Evolutionary conservation across 2,329 filamentous ascomycete genomes (phyloP), one percentile per base, ranked within the genome.

Genomic region (Phialophora chinensis): DNA sequence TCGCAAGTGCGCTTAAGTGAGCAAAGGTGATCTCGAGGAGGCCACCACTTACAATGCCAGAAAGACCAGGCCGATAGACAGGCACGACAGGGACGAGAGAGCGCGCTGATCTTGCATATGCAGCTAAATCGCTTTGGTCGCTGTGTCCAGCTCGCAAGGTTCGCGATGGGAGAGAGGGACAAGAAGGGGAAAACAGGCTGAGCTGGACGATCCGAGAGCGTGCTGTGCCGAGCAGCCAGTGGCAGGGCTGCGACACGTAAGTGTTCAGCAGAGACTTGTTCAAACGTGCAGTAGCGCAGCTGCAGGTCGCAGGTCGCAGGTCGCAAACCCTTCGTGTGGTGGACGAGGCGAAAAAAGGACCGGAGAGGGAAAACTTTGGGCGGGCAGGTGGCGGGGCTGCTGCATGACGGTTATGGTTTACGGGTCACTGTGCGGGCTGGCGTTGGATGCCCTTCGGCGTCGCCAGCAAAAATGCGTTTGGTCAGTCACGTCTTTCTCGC

Each of bases 101-200:
- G 29, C 29, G 20, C 49, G 59, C 56, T 65, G 68, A 67, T 68
- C 66, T 66, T 71, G 67, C 69, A 71, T 71, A 67, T 69, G 69
- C 67, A 69, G 65, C 67, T 66, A 70, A 61, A 23, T 61, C 59
- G 23, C 58, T 38, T 31, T n/a, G 38, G 55, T 66, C 33, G n/a
- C 50, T 54, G 23, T 59, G 11, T 58, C 54, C 56, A 67, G 52
- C 42, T 60, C 55, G 55, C 38, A 63, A 27, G 50, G 62, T 50
- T 52, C 31, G 52, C 38, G 29, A 38, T n/a, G 35, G 52, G 50
- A n/a, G 33, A 25, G 35, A 33, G 27, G 53, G 31, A 35, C 42
- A 53, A 31, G 53, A 60, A 55, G 44, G 57, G 60, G 56, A 66
- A 66, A 44, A 62, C 60, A 59, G 68, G 62, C 62, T 65, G 63